These are phyloP conservation scores for Sugiyamaella qingdaonensis DNA, from an alignment of 805 yeast species.

Conservation along the genomic window DNA sequence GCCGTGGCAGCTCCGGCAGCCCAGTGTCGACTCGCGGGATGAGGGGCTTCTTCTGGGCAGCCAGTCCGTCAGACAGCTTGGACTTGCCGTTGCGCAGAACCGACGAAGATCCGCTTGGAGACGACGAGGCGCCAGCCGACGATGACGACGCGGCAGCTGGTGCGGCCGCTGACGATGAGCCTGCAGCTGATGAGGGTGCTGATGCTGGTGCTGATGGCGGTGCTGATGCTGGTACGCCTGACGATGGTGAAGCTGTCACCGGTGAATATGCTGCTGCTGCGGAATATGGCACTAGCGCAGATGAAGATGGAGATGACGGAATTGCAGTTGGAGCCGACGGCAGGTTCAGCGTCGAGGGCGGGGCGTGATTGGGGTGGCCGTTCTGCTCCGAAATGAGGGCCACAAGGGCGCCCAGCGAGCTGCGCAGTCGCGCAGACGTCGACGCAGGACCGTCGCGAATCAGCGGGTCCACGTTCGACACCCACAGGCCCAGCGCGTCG, in stretches of 20 bases:
- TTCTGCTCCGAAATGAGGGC: not conserved
- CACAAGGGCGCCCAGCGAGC: not conserved
- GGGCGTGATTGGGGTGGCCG: too few relatives aligned
- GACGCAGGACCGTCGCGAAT: not conserved
- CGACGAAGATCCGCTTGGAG: not conserved
- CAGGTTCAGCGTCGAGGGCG: too few relatives aligned
- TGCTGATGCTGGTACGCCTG: not conserved
- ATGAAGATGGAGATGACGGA: not conserved
- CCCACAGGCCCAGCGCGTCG: slow-evolving; percentile 18
- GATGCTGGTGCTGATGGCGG: not conserved
- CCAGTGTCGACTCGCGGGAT: slow-evolving; percentile 16
- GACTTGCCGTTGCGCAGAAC: not conserved
- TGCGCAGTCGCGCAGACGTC: not conserved
- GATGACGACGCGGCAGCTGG: not conserved
- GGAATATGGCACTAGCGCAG: not conserved
- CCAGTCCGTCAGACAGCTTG: not conserved
- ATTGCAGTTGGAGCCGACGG: not conserved
- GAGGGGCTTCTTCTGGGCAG: not conserved
- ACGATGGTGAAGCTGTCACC: too few relatives aligned
- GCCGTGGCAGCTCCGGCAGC: slow-evolving; percentile 22
- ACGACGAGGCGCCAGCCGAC: not conserved
- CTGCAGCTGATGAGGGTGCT: not conserved
- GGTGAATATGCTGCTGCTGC: not conserved
- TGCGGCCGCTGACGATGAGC: too few relatives aligned
- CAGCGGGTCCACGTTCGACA: not conserved